These are phyloP conservation scores for Datisca glomerata DNA, from an alignment of 306 rosid genomes.

Conservation along the genomic window DNA sequence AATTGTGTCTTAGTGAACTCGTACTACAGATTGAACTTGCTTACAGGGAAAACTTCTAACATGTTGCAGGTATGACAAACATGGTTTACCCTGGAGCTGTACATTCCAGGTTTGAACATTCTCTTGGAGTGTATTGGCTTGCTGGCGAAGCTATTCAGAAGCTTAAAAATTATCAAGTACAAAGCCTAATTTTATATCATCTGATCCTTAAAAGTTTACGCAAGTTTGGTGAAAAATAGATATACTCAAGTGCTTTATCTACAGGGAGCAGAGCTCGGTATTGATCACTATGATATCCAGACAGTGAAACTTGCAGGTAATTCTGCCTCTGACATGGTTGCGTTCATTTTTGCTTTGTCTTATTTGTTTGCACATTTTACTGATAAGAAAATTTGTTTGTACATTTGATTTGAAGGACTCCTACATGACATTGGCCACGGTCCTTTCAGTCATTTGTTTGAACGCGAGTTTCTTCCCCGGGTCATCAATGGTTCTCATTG, in stretches of 20 bases:
- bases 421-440: conserved; percentile 97
- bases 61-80: conserved; percentile 57
- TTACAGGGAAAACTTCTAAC: conserved; percentile 11
- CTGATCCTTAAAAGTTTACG: conserved; percentile 4
- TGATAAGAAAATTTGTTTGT: no score
- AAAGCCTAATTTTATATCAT: conserved; percentile 4
- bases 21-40: conserved; percentile 8
- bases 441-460: conserved; percentile 93
- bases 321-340: background rate
- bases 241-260: conserved; percentile 18
- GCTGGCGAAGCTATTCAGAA: conserved; percentile 70
- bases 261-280: conserved; percentile 83
- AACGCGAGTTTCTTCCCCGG: conserved; percentile 71
- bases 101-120: conserved; percentile 92
- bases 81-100: conserved; percentile 89
- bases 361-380: background rate
- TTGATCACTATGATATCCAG: conserved; percentile 70
- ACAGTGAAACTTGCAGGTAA: conserved; percentile 91
- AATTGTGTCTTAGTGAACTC: background rate
- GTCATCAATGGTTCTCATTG: conserved; percentile 50
- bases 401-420: conserved; percentile 46
- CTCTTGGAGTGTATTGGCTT: conserved; percentile 92
- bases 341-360: background rate
- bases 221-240: no score
- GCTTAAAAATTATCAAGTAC: conserved; percentile 59